Conservation (phyloP, 106 monocot species). For the Xerophyta viscosa region DNA sequence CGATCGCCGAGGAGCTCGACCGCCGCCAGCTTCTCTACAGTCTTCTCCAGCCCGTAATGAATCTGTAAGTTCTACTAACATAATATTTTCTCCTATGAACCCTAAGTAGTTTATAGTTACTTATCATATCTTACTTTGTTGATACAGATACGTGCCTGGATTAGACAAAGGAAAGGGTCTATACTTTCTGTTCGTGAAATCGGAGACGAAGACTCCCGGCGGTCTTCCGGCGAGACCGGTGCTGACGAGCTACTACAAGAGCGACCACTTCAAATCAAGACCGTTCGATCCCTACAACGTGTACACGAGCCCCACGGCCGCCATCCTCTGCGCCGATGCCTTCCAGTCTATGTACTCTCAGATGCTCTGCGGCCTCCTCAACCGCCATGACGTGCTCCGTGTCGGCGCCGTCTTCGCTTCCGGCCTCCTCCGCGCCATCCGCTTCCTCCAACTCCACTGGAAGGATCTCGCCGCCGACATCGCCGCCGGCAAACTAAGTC, state of each 20-base stretch:
- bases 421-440: constrained; percentile 77
- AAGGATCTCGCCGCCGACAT: constrained; percentile 54
- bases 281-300: constrained; percentile 53
- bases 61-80: too few species aligned
- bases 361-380: constrained; percentile 66
- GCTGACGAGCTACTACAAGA: constrained; percentile 86
- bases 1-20: constrained; percentile 73
- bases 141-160: constrained; percentile 48
- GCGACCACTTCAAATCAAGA: constrained; percentile 60
- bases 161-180: constrained; percentile 82
- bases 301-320: constrained; percentile 76
- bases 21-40: constrained; percentile 71
- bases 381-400: constrained; percentile 56
- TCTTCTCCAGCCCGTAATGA: constrained; percentile 77
- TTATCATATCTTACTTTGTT: too few species aligned
- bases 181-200: constrained; percentile 76
- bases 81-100: too few species aligned
- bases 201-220: constrained; percentile 65
- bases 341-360: constrained; percentile 94
- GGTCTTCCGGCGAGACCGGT: constrained; percentile 77
- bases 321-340: constrained; percentile 65
- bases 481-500: constrained; percentile 36
- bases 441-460: constrained; percentile 77
- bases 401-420: constrained; percentile 90
- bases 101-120: too few species aligned